phyloP scores from a whole-genome alignment of 106 monocot species.

The Allium fistulosum region DNA sequence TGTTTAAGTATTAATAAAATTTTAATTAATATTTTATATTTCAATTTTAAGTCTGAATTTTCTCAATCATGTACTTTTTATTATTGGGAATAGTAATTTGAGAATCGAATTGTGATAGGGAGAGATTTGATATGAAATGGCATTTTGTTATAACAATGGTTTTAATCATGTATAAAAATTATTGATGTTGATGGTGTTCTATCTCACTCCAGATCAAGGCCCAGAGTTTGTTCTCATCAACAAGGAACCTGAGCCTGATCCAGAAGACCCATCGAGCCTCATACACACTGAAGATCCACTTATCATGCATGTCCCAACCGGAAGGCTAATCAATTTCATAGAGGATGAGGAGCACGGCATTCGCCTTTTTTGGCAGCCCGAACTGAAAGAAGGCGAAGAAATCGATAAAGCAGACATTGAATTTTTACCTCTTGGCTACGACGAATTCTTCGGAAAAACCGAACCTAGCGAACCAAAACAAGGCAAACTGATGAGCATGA shows the following conservation, averaged over 20 bases:
- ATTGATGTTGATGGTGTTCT: too few species aligned
- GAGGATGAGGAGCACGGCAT: conserved; percentile 72
- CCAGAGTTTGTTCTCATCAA: conserved; percentile 79
- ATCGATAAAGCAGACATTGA: conserved; percentile 53
- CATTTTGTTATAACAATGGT: too few species aligned
- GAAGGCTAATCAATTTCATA: conserved; percentile 72
- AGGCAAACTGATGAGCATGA: conserved; percentile 19
- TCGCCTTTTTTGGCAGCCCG: conserved; percentile 82
- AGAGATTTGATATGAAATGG: too few species aligned
- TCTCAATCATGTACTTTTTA: not conserved
- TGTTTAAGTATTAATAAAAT: not conserved
- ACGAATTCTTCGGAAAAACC: conserved; percentile 53
- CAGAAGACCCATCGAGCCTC: conserved; percentile 67
- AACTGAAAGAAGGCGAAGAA: conserved; percentile 56
- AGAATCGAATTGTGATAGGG: too few species aligned
- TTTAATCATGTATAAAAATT: too few species aligned
- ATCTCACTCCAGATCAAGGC: conserved; percentile 35
- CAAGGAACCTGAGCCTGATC: conserved; percentile 81
- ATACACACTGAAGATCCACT: conserved; percentile 71
- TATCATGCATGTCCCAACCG: conserved; percentile 65
- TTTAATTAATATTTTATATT: not conserved
- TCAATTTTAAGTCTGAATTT: not conserved
- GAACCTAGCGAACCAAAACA: conserved; percentile 23
- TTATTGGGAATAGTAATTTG: too few species aligned
- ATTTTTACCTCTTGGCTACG: conserved; percentile 72